Base-by-base conservation (phyloP, 169 alveolate species). In the Babesia ovis region DNA sequence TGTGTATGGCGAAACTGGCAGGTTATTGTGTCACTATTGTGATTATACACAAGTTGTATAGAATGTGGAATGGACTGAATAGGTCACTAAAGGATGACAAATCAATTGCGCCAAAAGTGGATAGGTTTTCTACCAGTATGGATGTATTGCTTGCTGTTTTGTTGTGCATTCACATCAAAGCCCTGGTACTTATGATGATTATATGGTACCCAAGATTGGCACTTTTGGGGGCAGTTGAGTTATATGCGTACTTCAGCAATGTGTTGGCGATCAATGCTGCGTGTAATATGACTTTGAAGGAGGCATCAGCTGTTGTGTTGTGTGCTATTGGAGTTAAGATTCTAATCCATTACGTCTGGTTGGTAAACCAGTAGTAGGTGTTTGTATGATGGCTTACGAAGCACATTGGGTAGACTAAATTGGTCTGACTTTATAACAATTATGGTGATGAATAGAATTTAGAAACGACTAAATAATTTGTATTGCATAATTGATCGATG, bases 131-230 rank as follows among this genome's bases (percentile, higher is more conserved):
- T 3, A 60, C 68, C 16, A 57, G 55, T 23, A 57, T 41, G 37
- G 71, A 75, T 64, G 43, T 75, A 9, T 11, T 66, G 29, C 45
- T 62, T 23, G 75, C 77, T 23, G 48, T 75, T 8, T 46, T 75
- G 4, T 29, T 75, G 25, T 54, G 85, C 34, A 60, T 75, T 32
- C 85, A 75, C 25, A 75, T 75, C 23, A 75, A 75, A 58, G 74
- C 85, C 2, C 60, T 75, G 58, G 85, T 75, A 34, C 68, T 75
- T 5, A 75, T 75, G 85, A 75, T 75, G 69, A 75, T 60, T 23
- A 67, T 75, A 32, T 75, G 85, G 85, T 66, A 66, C 35, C 85
- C 85, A 3, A 62, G 77, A 37, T 59, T 59, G 20, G 48, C 85
- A 23, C 31, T 75, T 4, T 54, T 75, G n/a, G 71, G 69, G 0